These are phyloP conservation scores for Microbotryum intermedium DNA, from an alignment of 1,284 basidiomycete species.

Conservation along the genomic window DNA sequence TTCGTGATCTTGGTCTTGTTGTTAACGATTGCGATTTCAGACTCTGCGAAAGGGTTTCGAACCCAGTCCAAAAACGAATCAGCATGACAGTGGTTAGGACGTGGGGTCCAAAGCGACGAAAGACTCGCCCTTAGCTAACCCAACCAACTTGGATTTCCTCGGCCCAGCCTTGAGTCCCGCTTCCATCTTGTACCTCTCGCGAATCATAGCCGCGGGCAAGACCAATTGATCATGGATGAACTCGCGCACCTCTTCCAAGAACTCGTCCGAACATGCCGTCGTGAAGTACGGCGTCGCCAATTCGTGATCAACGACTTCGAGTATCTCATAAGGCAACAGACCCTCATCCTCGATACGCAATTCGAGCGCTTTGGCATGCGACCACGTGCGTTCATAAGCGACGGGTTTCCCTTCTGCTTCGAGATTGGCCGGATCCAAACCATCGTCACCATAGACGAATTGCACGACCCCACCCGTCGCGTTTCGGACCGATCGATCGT, in stretches of 20 bases:
- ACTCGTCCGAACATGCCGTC: slow-evolving; percentile 35
- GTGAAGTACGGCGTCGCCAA: slow-evolving; percentile 55
- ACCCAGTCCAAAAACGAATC: not conserved
- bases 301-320: slow-evolving; percentile 61
- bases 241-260: slow-evolving; percentile 55
- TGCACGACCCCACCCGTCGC: slow-evolving; percentile 95
- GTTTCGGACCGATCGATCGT: slow-evolving; percentile 94
- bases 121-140: not conserved
- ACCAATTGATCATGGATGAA: slow-evolving; percentile 68
- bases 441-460: slow-evolving; percentile 95
- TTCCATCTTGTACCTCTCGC: slow-evolving; percentile 73
- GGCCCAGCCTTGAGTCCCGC: slow-evolving; percentile 49
- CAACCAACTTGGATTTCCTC: not conserved
- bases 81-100: not conserved
- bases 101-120: not conserved
- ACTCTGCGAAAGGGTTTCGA: slow-evolving; percentile 43
- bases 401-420: slow-evolving; percentile 83
- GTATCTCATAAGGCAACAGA: slow-evolving; percentile 80
- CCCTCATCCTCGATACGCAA: slow-evolving; percentile 44
- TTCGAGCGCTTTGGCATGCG: slow-evolving; percentile 68
- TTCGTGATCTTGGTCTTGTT: slow-evolving; percentile 87
- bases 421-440: slow-evolving; percentile 88
- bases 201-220: slow-evolving; percentile 57
- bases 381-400: slow-evolving; percentile 79
- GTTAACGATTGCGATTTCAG: slow-evolving; percentile 55